phyloP scores from a whole-genome alignment of 371 early-diverging fungal species.

The Massospora cicadina region DNA sequence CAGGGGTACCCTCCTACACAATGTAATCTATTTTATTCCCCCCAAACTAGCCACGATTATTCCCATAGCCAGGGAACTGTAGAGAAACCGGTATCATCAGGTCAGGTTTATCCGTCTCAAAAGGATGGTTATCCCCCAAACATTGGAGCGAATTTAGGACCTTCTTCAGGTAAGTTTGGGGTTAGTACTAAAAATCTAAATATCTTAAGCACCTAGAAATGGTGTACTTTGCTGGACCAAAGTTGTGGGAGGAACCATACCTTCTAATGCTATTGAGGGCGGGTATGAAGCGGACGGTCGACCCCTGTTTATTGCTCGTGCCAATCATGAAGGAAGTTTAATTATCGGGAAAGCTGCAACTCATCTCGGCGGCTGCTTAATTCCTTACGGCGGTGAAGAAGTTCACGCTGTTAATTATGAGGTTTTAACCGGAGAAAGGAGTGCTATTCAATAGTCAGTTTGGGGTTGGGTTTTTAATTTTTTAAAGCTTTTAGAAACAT shows the following conservation, averaged over 20 bases:
- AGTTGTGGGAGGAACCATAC: not conserved
- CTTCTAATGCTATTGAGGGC: not conserved
- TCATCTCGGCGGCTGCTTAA: conserved; percentile 1
- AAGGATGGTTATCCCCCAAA: not conserved
- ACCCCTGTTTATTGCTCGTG: not conserved
- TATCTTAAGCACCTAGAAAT: not conserved
- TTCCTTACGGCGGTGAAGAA: not conserved
- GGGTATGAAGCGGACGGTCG: not conserved
- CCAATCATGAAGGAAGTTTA: not conserved
- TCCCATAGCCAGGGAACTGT: not conserved
- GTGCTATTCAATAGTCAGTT: not conserved
- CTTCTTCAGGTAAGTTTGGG: not conserved
- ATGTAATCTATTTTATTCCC: not conserved
- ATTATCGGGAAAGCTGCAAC: not conserved
- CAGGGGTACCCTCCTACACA: not conserved
- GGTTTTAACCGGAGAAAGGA: not conserved
- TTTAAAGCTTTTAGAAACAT: too few species aligned
- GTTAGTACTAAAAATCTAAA: not conserved
- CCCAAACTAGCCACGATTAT: not conserved
- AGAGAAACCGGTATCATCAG: too few species aligned
- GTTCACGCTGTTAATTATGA: not conserved
- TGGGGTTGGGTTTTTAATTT: too few species aligned
- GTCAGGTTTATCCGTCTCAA: too few species aligned
- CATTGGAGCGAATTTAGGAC: not conserved
- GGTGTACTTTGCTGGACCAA: not conserved